Evolutionary conservation across 371 early-diverging fungal genomes (phyloP), one percentile per base, ranked within the genome.

Genomic region (Coemansia sp.): DNA sequence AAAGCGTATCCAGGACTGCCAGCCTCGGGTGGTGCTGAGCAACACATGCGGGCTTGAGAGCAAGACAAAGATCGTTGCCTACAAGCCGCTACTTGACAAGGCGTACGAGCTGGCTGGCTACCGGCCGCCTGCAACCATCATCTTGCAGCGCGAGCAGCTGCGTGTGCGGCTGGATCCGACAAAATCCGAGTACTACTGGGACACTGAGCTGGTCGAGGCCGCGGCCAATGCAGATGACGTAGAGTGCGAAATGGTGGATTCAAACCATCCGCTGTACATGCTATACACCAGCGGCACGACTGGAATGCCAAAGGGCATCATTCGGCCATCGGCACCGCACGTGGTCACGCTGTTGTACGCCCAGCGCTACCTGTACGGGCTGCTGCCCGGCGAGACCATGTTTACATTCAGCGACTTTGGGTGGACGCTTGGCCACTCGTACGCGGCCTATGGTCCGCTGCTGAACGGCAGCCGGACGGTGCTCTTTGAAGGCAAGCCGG

Each of bases 201-300:
- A 81, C 16, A 55, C 69, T 0, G 86, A 85, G 70, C 75, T 88
- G 75, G 77, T 58, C 55, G 80, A 31, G 66, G 82, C 55, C 47
- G 77, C 42, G 24, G 67, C 69, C 5, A 56, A 63, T 0, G 78
- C 74, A 5, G 72, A 81, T 59, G 80, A 75, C 44, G 67, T 61
- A 3, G 70, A 62, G 1, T 87, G 88, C 60, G 90, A 84, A 16
- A 79, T 86, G 24, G 92, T 97, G 46, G 83, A 83, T 18, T 83
- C 91, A 51, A 87, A 88, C 62, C 91, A 97, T 72, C 94, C 94
- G 0, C 79, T 98, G 32, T 98, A 96, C 66, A 86, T 94, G 68
- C 82, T 98, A 4, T 98, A 98, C 81, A 98, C 98, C 0, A 88
- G 89, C 65, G 98, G 98, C 5, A 91, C 91, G 7, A 93, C 93